Percentiles rank a stretch among this genome's conserved stretches.
These are phyloP conservation scores for Termitomyces heimii DNA, from an alignment of 768 basidiomycete genomes.

Conservation along the genomic window DNA sequence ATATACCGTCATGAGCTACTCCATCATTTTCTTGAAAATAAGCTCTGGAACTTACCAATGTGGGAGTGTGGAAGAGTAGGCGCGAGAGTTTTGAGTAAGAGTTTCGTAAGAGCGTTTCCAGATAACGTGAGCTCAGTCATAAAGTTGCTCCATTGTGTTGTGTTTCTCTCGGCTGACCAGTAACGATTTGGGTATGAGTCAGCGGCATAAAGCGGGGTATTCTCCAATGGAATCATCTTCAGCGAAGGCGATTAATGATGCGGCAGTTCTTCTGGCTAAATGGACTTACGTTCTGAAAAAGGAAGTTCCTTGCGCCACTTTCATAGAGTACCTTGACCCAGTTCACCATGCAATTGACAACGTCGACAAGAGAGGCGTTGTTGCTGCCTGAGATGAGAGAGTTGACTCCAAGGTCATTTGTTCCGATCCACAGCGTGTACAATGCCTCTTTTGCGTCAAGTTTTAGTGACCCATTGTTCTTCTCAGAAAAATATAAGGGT, in stretches of 20 bases:
- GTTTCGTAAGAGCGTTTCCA: conserved; percentile 45
- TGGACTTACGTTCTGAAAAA: conserved; percentile 60
- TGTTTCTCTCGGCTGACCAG: conserved; percentile 45
- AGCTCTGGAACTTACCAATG: conserved; percentile 35
- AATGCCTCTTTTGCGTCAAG: conserved; percentile 41
- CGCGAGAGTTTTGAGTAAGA: conserved; percentile 44
- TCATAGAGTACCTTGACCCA: conserved; percentile 53
- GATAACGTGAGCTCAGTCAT: conserved; percentile 47
- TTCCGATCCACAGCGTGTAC: conserved; percentile 66
- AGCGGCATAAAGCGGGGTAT: conserved; percentile 39
- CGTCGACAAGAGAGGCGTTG: conserved; percentile 51
- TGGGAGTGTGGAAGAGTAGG: conserved; percentile 45
- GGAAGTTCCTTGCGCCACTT: conserved; percentile 57
- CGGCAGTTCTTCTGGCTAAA: neutral
- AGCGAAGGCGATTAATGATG: neutral
- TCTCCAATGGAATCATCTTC: conserved; percentile 55
- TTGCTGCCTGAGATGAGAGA: conserved; percentile 48
- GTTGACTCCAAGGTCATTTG: conserved; percentile 54
- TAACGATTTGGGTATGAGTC: conserved; percentile 43
- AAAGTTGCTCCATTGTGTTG: conserved; percentile 50
- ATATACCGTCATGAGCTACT: neutral
- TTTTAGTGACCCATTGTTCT: conserved; percentile 32
- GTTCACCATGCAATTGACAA: conserved; percentile 50
- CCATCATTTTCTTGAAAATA: neutral
- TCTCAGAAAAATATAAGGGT: conserved; percentile 42